Conservation (phyloP, 805 yeast genomes). For the Teunomyces stri region DNA sequence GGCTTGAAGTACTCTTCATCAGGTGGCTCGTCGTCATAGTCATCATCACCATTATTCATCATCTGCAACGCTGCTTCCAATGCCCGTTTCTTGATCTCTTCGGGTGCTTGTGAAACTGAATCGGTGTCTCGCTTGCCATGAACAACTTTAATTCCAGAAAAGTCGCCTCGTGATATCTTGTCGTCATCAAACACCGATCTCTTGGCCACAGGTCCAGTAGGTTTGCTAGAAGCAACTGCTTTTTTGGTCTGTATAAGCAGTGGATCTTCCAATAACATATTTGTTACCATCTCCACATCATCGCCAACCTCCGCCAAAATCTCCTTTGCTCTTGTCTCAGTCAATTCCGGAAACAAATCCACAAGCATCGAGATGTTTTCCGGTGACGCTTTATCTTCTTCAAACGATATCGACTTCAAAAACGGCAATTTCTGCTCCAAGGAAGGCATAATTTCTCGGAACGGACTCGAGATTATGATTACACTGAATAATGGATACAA, state of each 20-base stretch:
- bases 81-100: constrained; percentile 55
- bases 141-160: constrained; percentile 20
- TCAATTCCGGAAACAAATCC: constrained; percentile 70
- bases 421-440: constrained; percentile 51
- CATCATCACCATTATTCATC: constrained; percentile 74
- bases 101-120: constrained; percentile 11
- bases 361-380: constrained; percentile 39
- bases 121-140: constrained; percentile 33
- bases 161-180: constrained; percentile 26
- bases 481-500: constrained; percentile 56
- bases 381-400: constrained; percentile 4
- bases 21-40: constrained; percentile 86
- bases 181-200: constrained; percentile 28
- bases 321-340: constrained; percentile 43
- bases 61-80: constrained; percentile 58
- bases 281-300: constrained; percentile 57
- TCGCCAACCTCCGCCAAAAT: constrained; percentile 48
- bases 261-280: constrained; percentile 63
- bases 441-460: constrained; percentile 48
- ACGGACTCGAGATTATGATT: constrained; percentile 48
- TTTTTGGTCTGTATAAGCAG: constrained; percentile 10
- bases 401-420: constrained; percentile 21
- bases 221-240: background rate
- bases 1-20: constrained; percentile 51
- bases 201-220: constrained; percentile 5